A percentile compares a stretch with the other conserved stretches of the same genome.
Evolutionary conservation across 2,329 filamentous ascomycete species (phyloP).

Genomic region (Penicillium sp.): DNA sequence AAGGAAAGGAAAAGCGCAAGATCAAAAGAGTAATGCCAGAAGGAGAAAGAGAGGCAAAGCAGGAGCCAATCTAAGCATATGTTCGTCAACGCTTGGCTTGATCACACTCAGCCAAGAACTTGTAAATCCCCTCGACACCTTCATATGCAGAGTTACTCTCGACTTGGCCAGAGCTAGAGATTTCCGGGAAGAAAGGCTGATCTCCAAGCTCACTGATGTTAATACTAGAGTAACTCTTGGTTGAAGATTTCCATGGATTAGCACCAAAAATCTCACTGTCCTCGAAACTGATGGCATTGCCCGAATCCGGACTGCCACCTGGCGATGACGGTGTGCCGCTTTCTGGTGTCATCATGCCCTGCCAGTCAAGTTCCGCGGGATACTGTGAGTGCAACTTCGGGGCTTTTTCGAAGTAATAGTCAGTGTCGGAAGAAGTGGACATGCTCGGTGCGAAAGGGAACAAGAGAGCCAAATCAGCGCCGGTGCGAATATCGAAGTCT

Average conservation of each 20-base stretch:
- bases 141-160: slow-evolving; percentile 54
- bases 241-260: slow-evolving; percentile 55
- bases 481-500: slow-evolving; percentile 66
- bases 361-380: slow-evolving; percentile 53
- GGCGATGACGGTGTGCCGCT: slow-evolving; percentile 22
- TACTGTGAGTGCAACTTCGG: slow-evolving; percentile 27
- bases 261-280: slow-evolving; percentile 44
- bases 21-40: not conserved
- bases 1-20: slow-evolving; percentile 4
- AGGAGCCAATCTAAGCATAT: not conserved
- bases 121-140: slow-evolving; percentile 63
- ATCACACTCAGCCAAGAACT: slow-evolving; percentile 64
- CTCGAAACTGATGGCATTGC: slow-evolving; percentile 39
- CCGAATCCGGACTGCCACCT: slow-evolving; percentile 24
- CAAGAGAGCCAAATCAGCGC: slow-evolving; percentile 69
- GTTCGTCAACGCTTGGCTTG: slow-evolving; percentile 34
- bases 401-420: slow-evolving; percentile 45
- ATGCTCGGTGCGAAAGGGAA: slow-evolving; percentile 80
- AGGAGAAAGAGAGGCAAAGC: not conserved
- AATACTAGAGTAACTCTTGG: slow-evolving; percentile 58
- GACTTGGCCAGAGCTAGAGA: slow-evolving; percentile 34
- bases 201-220: slow-evolving; percentile 52
- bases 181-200: slow-evolving; percentile 39
- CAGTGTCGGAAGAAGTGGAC: slow-evolving; percentile 43
- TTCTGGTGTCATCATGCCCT: slow-evolving; percentile 54